phyloP scores from a whole-genome alignment of 768 basidiomycete genomes.

The Pisolithus orientalis region DNA sequence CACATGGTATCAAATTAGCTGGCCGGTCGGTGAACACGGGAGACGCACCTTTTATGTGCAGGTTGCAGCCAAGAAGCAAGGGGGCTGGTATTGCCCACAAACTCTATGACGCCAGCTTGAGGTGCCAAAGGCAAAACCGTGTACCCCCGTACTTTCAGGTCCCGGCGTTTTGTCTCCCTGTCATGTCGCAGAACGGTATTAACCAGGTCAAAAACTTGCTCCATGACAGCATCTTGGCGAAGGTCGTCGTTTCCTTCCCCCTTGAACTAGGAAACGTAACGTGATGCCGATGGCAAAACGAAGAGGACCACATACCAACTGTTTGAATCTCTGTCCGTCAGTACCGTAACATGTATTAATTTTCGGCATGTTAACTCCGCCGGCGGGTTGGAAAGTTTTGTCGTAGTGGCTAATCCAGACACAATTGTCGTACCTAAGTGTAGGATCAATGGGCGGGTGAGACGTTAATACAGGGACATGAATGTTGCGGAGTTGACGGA shows the following conservation, averaged over 20 bases:
- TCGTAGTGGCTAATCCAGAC: constrained; percentile 67
- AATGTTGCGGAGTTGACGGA: constrained; percentile 46
- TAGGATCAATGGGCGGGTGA: constrained; percentile 62
- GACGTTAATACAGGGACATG: constrained; percentile 82
- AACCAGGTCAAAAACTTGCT: constrained; percentile 90
- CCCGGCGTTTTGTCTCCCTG: constrained; percentile 66
- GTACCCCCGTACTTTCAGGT: constrained; percentile 75
- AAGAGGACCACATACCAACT: constrained; percentile 54
- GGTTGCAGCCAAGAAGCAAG: constrained; percentile 53
- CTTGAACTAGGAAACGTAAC: constrained; percentile 62
- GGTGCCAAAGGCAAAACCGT: constrained; percentile 81
- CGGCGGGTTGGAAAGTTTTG: constrained; percentile 51
- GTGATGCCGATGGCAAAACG: background rate
- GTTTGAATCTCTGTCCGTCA: constrained; percentile 61
- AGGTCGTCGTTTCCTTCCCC: constrained; percentile 87
- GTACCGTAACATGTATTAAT: constrained; percentile 64
- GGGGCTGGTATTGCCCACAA: constrained; percentile 72
- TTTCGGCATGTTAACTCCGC: constrained; percentile 82
- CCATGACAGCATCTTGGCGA: constrained; percentile 98
- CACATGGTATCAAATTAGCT: background rate
- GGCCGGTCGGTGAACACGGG: background rate
- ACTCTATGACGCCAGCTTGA: constrained; percentile 84
- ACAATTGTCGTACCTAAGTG: constrained; percentile 60
- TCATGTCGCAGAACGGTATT: constrained; percentile 73
- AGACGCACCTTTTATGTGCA: constrained; percentile 57